These are phyloP conservation scores for Jaltomata sinuosa DNA, from an alignment of 257 asterid species.

Conservation along the genomic window DNA sequence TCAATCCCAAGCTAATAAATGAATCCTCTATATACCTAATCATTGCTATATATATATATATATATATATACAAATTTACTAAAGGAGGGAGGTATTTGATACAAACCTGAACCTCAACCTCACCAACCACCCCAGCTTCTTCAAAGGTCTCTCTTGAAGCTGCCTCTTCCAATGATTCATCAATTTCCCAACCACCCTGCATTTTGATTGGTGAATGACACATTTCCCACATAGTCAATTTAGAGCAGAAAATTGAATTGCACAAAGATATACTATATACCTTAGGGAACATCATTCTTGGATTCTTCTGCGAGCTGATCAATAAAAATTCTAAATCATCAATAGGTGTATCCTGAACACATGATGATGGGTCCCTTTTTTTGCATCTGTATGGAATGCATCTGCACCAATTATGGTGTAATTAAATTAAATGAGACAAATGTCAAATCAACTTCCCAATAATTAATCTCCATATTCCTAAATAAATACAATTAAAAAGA, in stretches of 20 bases:
- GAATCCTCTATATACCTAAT: too few relatives aligned
- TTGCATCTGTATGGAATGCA: constrained; percentile 73
- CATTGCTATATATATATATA: too few relatives aligned
- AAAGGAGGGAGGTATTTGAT: not conserved
- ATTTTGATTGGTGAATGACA: not conserved
- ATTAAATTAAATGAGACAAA: not conserved
- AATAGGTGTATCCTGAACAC: constrained; percentile 18
- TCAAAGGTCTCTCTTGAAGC: constrained; percentile 80
- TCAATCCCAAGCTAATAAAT: not conserved
- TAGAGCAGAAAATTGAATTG: not conserved
- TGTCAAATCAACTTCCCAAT: not conserved
- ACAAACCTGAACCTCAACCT: constrained; percentile 38
- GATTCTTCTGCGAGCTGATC: constrained; percentile 86
- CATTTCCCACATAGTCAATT: not conserved
- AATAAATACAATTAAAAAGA: not conserved
- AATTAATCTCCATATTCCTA: not conserved
- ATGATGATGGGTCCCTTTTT: constrained; percentile 22
- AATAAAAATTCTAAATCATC: constrained; percentile 77
- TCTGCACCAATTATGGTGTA: constrained; percentile 44
- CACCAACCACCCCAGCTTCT: constrained; percentile 84
- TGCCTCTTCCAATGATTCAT: constrained; percentile 74
- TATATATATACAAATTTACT: too few relatives aligned
- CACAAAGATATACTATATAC: constrained; percentile 33
- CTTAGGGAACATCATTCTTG: constrained; percentile 95
- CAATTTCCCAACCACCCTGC: constrained; percentile 96